Evolutionary conservation across 768 basidiomycete genomes (phyloP), one percentile per base, ranked within the genome.

Genomic region (Artomyces pyxidatus): DNA sequence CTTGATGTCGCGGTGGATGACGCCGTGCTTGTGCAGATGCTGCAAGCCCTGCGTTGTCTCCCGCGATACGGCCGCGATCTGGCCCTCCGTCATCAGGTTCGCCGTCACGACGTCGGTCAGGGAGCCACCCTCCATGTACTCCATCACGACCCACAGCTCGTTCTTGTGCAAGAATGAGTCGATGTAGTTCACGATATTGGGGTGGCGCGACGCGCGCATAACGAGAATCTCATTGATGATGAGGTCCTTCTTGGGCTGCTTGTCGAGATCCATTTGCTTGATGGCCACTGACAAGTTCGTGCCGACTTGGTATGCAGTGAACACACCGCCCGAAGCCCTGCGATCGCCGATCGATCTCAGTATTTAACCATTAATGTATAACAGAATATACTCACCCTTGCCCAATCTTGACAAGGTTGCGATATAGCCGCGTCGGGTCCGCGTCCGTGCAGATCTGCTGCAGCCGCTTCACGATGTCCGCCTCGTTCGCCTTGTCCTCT

Each of bases 151-250:
- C 96, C 96, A 98, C 3, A 99, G 75, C 62, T 98, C 96, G 65
- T 95, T 96, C 75, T 90, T 93, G 74, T 95, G 81, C 37, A 98
- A 68, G 78, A 97, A 99, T 2, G 93, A 95, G 64, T 99, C 96
- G 61, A 97, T 97, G 70, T 92, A 99, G 65, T 99, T 97, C 71
- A 99, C 95, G 58, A 98, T 97, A 64, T 99, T 99, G n/a, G 93
- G 92, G 65, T 97, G 94, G 29, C 89, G 78, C 16, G 88, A 89
- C 21, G 91, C 84, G 21, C 94, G 88, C 96, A 99, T 98, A 62
- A 98, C 96, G 55, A 99, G 81, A 57, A 98, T 98, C 68, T 99
- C 96, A 68, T 99, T 98, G 72, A 99, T 98, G 72, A 99, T 98
- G 43, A 99, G 76, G 63, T 98, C 95, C 68, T 98, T 97, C 77